These are phyloP conservation scores for Suhomyces wounanorum DNA, from an alignment of 1,139 yeast genomes.

Conservation along the genomic window DNA sequence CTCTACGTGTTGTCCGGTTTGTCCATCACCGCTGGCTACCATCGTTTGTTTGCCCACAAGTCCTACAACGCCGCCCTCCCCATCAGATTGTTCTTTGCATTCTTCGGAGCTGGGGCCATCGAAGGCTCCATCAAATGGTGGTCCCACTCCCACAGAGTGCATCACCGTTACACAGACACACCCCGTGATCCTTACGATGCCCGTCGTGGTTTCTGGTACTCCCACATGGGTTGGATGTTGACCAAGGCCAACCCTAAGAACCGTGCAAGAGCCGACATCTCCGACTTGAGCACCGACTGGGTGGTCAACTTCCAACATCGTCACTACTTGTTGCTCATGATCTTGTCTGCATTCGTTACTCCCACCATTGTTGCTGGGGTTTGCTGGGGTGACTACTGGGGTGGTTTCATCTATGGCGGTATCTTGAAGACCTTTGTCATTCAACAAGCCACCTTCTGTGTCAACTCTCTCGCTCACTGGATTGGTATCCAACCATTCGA, in stretches of 20 bases:
- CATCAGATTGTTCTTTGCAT: conserved; percentile 69
- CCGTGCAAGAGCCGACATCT: conserved; percentile 95
- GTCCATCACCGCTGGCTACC: conserved; percentile 96
- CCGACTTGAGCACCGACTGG: conserved; percentile 89
- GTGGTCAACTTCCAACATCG: conserved; percentile 91
- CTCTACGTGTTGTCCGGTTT: conserved; percentile 76
- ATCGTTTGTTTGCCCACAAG: conserved; percentile 86
- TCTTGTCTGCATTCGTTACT: conserved; percentile 64
- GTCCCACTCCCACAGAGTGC: conserved; percentile 96
- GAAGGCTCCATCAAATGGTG: conserved; percentile 99
- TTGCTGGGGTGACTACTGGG: conserved; percentile 86
- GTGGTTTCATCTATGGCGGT: conserved; percentile 93
- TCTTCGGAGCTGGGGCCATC: conserved; percentile 92
- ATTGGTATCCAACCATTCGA: conserved; percentile 97
- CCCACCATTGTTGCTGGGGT: conserved; percentile 80
- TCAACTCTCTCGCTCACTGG: conserved; percentile 98
- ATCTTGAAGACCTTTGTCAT: conserved; percentile 77
- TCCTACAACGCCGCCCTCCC: conserved; percentile 78
- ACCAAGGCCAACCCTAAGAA: conserved; percentile 89
- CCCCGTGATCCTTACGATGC: conserved; percentile 97
- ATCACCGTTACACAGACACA: conserved; percentile 97
- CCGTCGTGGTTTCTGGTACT: conserved; percentile 90
- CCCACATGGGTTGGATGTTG: conserved; percentile 98
- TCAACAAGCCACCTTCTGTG: conserved; percentile 98
- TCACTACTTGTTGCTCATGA: conserved; percentile 75